Evolutionary conservation across 1,284 basidiomycete genomes (phyloP).

Genomic region (Trametes hirsuta): DNA sequence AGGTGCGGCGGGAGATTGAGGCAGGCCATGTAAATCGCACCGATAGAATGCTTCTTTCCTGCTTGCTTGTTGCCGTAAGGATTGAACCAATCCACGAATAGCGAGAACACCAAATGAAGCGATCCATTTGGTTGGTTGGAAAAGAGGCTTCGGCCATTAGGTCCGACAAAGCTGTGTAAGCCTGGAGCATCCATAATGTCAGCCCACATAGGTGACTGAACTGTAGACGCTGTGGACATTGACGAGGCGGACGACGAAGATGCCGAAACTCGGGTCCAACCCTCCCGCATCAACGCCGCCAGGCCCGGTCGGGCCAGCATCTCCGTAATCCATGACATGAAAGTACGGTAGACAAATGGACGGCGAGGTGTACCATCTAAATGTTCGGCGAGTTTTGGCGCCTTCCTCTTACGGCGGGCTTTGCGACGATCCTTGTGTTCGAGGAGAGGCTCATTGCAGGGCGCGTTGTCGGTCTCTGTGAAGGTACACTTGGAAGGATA

Average conservation of each 20-base stretch:
- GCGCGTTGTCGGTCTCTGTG: not conserved
- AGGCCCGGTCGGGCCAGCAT: not conserved
- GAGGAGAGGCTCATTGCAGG: not conserved
- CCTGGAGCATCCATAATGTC: conserved; percentile 6
- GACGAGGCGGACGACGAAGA: not conserved
- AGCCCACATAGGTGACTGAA: too few species aligned
- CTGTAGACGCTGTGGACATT: too few species aligned
- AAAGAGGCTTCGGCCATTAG: conserved; percentile 8
- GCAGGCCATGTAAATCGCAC: conserved; percentile 21
- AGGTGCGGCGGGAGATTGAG: conserved; percentile 29
- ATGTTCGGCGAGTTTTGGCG: too few species aligned
- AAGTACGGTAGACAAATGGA: not conserved
- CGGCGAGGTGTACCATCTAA: not conserved
- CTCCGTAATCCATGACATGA: not conserved
- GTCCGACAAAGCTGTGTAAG: conserved; percentile 2
- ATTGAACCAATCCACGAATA: conserved; percentile 36
- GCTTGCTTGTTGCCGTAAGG: conserved; percentile 32
- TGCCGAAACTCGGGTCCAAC: not conserved
- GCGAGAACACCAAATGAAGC: conserved; percentile 28
- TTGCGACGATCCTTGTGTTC: not conserved
- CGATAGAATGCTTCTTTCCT: conserved; percentile 27
- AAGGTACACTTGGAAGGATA: conserved; percentile 1
- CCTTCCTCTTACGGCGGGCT: not conserved
- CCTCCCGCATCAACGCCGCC: not conserved
- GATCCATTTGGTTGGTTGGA: not conserved